These are phyloP conservation scores for Raffaelea ambrosiae DNA, from an alignment of 2,329 filamentous ascomycete species.

Conservation along the genomic window DNA sequence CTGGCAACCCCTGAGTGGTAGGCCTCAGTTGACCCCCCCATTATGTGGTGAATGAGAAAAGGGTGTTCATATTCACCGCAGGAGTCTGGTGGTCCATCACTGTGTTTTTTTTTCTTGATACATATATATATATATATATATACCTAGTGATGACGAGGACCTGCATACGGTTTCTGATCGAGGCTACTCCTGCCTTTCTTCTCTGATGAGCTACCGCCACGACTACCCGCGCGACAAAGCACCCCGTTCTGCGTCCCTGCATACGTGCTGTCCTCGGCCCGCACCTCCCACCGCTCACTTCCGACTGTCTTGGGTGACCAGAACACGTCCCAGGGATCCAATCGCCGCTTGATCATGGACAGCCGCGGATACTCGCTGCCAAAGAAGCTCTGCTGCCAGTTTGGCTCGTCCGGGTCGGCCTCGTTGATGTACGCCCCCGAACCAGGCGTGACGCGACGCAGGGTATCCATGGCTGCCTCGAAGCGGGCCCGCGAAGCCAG, in stretches of 20 bases:
- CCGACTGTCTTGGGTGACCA: slow-evolving; percentile 28
- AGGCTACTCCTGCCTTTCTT: too few relatives aligned
- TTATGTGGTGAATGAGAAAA: too few relatives aligned
- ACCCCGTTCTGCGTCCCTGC: slow-evolving; percentile 16
- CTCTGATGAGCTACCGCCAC: too few relatives aligned
- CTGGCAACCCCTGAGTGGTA: too few relatives aligned
- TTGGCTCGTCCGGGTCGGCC: slow-evolving; percentile 9
- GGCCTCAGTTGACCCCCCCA: too few relatives aligned
- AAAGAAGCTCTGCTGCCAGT: slow-evolving; percentile 13
- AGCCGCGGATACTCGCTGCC: slow-evolving; percentile 12
- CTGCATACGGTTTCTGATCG: too few relatives aligned
- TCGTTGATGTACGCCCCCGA: slow-evolving; percentile 13
- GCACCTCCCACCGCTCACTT: slow-evolving; percentile 31
- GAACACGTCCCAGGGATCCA: slow-evolving; percentile 14
- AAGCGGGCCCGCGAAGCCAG: slow-evolving; percentile 3
- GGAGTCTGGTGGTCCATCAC: too few relatives aligned
- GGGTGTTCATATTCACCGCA: too few relatives aligned
- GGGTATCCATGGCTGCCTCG: slow-evolving; percentile 3
- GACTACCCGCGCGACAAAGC: slow-evolving; percentile 12
- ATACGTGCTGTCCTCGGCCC: slow-evolving; percentile 22
- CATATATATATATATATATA: too few relatives aligned
- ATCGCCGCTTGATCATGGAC: slow-evolving; percentile 9
- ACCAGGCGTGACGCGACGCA: slow-evolving; percentile 8
- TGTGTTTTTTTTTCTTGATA: too few relatives aligned
- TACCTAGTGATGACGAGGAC: too few relatives aligned